Conservation (phyloP, 768 basidiomycete species). For the Podaxis mareebaensis region DNA sequence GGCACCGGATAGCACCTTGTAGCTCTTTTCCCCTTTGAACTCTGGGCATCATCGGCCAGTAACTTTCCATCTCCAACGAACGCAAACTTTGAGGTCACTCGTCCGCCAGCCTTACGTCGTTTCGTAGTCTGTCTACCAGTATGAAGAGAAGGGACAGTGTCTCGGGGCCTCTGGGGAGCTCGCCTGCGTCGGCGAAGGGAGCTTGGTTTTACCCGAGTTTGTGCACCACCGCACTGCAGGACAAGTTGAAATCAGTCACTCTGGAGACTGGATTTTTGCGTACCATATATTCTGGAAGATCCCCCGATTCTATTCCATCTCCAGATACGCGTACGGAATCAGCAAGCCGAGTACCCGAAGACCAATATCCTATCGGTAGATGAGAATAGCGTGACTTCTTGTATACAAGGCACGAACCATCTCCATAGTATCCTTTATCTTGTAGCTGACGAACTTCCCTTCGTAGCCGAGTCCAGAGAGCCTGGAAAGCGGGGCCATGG, state of each 20-base stretch:
- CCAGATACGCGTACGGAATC: constrained; percentile 61
- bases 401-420: constrained; percentile 47
- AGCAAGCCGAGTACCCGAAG: constrained; percentile 66
- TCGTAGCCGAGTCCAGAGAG: constrained; percentile 66
- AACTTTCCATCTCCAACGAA: constrained; percentile 61
- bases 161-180: constrained; percentile 26
- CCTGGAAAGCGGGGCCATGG: constrained; percentile 76
- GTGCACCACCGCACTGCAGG: constrained; percentile 77
- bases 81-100: constrained; percentile 60
- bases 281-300: constrained; percentile 81
- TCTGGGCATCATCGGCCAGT: constrained; percentile 45
- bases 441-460: constrained; percentile 72
- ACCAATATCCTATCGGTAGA: constrained; percentile 68
- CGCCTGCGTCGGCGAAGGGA: constrained; percentile 41
- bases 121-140: constrained; percentile 65
- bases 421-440: constrained; percentile 76
- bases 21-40: constrained; percentile 68
- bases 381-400: not conserved
- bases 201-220: constrained; percentile 59
- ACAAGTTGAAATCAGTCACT: not conserved
- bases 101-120: constrained; percentile 69
- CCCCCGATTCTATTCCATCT: constrained; percentile 50
- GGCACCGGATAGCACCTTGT: constrained; percentile 45
- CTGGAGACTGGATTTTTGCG: constrained; percentile 14
- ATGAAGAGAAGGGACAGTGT: constrained; percentile 51